Evolutionary conservation across 352 stramenopile species (phyloP).

Genomic region (Pythium graminicola): DNA sequence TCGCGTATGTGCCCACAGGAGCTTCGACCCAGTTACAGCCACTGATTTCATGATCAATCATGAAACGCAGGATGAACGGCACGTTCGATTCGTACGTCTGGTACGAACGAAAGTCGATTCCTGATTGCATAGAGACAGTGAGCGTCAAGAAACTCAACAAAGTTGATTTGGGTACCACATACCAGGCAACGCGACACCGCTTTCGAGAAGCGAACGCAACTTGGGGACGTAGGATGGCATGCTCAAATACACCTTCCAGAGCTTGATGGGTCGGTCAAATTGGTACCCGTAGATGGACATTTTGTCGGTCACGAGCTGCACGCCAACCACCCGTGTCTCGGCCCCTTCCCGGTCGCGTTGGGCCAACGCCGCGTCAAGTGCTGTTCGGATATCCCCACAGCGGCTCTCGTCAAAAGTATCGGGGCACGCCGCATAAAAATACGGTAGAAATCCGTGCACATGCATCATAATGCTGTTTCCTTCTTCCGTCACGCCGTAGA

Average conservation of each 20-base stretch:
- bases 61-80: slow-evolving; percentile 98
- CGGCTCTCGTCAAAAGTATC: slow-evolving; percentile 56
- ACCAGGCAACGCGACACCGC: slow-evolving; percentile 62
- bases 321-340: slow-evolving; percentile 51
- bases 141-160: neutral
- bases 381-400: slow-evolving; percentile 62
- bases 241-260: slow-evolving; percentile 91
- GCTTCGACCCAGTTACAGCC: slow-evolving; percentile 98
- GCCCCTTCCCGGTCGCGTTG: slow-evolving; percentile 48
- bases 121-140: slow-evolving; percentile 9
- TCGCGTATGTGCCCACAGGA: slow-evolving; percentile 85
- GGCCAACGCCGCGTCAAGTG: slow-evolving; percentile 46
- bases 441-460: slow-evolving; percentile 97
- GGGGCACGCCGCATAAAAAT: slow-evolving; percentile 93
- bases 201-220: slow-evolving; percentile 87
- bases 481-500: slow-evolving; percentile 94
- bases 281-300: slow-evolving; percentile 87
- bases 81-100: slow-evolving; percentile 99
- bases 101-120: slow-evolving; percentile 60
- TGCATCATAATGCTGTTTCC: slow-evolving; percentile 96
- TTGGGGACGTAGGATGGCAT: slow-evolving; percentile 95
- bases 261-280: slow-evolving; percentile 58
- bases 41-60: slow-evolving; percentile 97
- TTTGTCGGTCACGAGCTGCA: slow-evolving; percentile 69
- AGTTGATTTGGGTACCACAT: neutral